phyloP scores from a whole-genome alignment of 1,284 basidiomycete species.

The Peniophora sp. region DNA sequence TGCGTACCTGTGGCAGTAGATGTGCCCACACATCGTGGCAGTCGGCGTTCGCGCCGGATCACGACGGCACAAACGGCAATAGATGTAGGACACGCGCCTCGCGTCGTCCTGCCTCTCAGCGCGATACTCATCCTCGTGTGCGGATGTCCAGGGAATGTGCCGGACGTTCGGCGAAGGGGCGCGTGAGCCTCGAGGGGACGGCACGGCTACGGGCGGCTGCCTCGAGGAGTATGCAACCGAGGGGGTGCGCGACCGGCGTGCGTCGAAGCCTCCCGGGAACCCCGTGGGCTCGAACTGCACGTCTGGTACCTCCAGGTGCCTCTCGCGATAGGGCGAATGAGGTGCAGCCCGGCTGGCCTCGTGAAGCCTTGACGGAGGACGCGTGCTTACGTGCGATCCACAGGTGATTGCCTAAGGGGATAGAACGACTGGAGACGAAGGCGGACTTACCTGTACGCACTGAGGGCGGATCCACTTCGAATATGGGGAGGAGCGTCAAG shows the following conservation, averaged over 20 bases:
- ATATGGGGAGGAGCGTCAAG: too few relatives aligned
- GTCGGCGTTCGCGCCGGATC: slow-evolving; percentile 12
- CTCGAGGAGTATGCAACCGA: not conserved
- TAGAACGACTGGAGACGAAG: too few relatives aligned
- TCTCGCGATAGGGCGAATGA: too few relatives aligned
- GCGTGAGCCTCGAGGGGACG: not conserved
- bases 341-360: too few relatives aligned
- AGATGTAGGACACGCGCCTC: slow-evolving; percentile 11
- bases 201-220: not conserved
- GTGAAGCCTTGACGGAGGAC: too few relatives aligned
- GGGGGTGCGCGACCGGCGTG: not conserved
- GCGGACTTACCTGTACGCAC: too few relatives aligned
- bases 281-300: not conserved
- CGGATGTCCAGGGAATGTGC: not conserved
- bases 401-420: too few relatives aligned
- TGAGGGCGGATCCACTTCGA: too few relatives aligned
- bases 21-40: slow-evolving; percentile 39
- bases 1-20: slow-evolving; percentile 46
- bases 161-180: not conserved
- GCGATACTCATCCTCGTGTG: not conserved
- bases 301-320: too few relatives aligned
- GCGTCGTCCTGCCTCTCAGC: not conserved
- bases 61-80: slow-evolving; percentile 12
- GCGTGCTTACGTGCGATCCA: too few relatives aligned
- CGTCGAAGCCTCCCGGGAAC: not conserved